A percentile compares a stretch with the other conserved stretches of the same genome.
These are phyloP conservation scores for Fraxinus sp. DNA, from an alignment of 305 asterid species.

Conservation along the genomic window DNA sequence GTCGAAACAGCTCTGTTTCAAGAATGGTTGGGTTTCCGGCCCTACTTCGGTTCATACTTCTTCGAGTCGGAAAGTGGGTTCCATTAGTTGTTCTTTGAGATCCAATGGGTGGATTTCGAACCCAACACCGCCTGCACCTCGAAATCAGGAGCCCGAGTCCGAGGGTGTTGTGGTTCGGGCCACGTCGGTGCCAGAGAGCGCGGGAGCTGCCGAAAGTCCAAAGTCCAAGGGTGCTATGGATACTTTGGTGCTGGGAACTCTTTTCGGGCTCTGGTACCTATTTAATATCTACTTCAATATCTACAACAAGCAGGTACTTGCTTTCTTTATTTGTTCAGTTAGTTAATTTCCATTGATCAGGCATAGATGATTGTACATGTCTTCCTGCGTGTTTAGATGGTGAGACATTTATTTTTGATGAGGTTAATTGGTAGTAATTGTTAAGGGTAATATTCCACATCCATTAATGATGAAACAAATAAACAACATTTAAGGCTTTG, in stretches of 20 bases:
- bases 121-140: background rate
- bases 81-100: constrained; percentile 31
- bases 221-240: background rate
- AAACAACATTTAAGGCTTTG: background rate
- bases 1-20: background rate
- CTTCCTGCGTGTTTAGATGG: background rate
- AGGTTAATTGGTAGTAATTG: background rate
- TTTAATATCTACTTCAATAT: background rate
- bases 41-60: background rate
- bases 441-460: background rate
- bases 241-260: background rate
- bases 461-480: background rate
- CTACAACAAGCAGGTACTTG: background rate
- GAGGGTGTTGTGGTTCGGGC: background rate
- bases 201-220: background rate
- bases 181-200: background rate
- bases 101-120: constrained; percentile 35
- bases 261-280: background rate
- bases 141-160: background rate
- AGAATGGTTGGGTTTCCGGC: background rate
- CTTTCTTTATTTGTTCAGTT: background rate
- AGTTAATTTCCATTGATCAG: background rate
- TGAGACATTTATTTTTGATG: background rate
- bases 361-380: background rate
- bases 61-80: background rate